These are phyloP conservation scores for Colletotrichum falcatum DNA, from an alignment of 2,329 filamentous ascomycete genomes.

Conservation along the genomic window DNA sequence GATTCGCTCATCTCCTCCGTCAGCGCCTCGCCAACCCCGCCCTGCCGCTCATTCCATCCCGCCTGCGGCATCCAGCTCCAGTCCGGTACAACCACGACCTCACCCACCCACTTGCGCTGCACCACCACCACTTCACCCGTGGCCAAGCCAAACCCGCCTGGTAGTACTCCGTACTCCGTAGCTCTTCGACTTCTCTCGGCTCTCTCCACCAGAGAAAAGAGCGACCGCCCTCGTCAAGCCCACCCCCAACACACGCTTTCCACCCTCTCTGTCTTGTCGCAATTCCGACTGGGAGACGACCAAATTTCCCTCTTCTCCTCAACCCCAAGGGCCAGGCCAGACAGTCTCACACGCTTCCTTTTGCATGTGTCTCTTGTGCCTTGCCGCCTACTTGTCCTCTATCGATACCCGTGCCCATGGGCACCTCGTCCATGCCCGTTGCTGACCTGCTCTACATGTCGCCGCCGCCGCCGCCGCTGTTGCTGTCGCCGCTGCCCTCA, in stretches of 20 bases:
- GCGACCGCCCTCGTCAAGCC: neutral
- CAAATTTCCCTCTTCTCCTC: constrained; percentile 31
- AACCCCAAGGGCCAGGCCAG: constrained; percentile 8
- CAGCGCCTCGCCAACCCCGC: neutral
- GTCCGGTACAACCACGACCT: neutral
- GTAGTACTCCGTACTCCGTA: no score
- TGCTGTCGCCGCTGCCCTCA: constrained; percentile 25
- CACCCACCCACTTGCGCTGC: constrained; percentile 7
- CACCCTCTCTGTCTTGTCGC: constrained; percentile 12
- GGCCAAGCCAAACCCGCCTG: constrained; percentile 1
- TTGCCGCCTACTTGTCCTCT: neutral
- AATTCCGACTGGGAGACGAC: constrained; percentile 11
- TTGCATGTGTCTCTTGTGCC: constrained; percentile 10
- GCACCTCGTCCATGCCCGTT: constrained; percentile 34
- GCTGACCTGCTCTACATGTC: constrained; percentile 37
- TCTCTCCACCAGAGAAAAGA: constrained; percentile 5
- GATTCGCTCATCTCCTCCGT: neutral
- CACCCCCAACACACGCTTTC: constrained; percentile 4
- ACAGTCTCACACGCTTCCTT: constrained; percentile 11
- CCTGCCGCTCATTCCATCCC: constrained; percentile 14
- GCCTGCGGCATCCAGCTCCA: constrained; percentile 6
- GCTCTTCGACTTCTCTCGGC: neutral
- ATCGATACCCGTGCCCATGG: constrained; percentile 22
- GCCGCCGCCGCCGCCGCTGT: constrained; percentile 29
- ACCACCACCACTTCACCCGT: constrained; percentile 5